Conservation (phyloP, 306 rosid genomes). For the Prunus mume region DNA sequence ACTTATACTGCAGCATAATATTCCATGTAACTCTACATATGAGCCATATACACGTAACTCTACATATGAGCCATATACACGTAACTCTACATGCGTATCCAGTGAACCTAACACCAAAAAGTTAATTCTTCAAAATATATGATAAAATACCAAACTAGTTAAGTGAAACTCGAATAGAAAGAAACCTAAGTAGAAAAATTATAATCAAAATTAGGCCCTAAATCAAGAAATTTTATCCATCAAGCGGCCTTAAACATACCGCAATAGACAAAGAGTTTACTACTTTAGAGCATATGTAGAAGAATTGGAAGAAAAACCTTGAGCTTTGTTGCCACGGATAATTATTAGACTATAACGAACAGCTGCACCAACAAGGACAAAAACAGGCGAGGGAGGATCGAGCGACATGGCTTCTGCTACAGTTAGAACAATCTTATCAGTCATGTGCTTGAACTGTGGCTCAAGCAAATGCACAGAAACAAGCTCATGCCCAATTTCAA, state of each 20-base stretch:
- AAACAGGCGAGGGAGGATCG: constrained; percentile 89
- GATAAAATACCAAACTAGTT: neutral
- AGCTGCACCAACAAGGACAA: constrained; percentile 74
- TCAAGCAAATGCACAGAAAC: constrained; percentile 80
- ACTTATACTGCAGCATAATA: constrained; percentile 11
- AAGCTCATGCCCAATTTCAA: constrained; percentile 85
- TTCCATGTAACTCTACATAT: neutral
- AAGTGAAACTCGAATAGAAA: neutral
- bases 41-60: neutral
- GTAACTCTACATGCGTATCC: neutral
- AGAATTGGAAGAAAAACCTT: constrained; percentile 52
- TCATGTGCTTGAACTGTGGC: constrained; percentile 54
- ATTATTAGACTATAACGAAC: constrained; percentile 70
- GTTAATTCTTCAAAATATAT: neutral
- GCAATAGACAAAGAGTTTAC: constrained; percentile 4
- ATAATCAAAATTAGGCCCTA: neutral
- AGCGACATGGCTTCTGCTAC: constrained; percentile 98
- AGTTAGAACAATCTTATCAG: constrained; percentile 76
- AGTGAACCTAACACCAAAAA: neutral
- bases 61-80: neutral
- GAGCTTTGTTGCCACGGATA: constrained; percentile 70
- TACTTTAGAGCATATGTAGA: constrained; percentile 5
- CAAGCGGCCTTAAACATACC: neutral
- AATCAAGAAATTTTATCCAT: neutral
- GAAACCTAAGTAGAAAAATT: neutral